Base-by-base conservation (phyloP, 2,329 filamentous ascomycete genomes). In the Aspergillus aculeatus region DNA sequence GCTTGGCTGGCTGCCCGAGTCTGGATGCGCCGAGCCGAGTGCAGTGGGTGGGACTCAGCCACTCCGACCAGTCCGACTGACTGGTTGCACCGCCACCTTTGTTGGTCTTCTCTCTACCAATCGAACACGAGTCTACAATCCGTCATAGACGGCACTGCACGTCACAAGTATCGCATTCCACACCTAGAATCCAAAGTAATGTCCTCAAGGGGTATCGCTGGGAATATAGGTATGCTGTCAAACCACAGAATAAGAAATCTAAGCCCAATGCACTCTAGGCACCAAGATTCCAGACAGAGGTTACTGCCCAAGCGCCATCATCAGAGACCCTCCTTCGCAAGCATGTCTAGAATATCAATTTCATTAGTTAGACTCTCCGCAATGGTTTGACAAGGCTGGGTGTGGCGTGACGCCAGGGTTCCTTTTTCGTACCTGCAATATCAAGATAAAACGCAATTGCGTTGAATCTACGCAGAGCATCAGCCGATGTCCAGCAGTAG, bases 361-460 rank as follows among this genome's bases (percentile, higher is more conserved):
- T 44, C 38, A 44, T 44, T 44, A 54, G 53, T 47, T 32, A 35
- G 10, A 38, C 31, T 12, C 35, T 54, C 35, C 10, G 47, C 47
- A 47, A 49, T 58, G 57, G 47, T 41, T 49, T 19, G 23, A 50
- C 55, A 58, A 26, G n/a, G 14, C 2, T 35, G 12, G 11, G 32
- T 35, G 16, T 24, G 50, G 14, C 12, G 53, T 56, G 21, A 52
- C 47, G 61, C 54, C 57, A 54, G 38, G 47, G 23, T n/a, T 31
- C 3, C 49, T 32, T 16, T 32, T 54, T 49, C 59, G 44, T 77
- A 88, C 80, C 88, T 75, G 80, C 88, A 63, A 88, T 86, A 62
- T 92, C 78, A 80, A 86, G 68, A 84, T 84, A 81, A 79, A 90
- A 79, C 77, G 81, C 77, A 71, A 87, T 73, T 71, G 89, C 78